These are phyloP conservation scores for Acidomyces sp. DNA, from an alignment of 495 filamentous ascomycete genomes.

Conservation along the genomic window DNA sequence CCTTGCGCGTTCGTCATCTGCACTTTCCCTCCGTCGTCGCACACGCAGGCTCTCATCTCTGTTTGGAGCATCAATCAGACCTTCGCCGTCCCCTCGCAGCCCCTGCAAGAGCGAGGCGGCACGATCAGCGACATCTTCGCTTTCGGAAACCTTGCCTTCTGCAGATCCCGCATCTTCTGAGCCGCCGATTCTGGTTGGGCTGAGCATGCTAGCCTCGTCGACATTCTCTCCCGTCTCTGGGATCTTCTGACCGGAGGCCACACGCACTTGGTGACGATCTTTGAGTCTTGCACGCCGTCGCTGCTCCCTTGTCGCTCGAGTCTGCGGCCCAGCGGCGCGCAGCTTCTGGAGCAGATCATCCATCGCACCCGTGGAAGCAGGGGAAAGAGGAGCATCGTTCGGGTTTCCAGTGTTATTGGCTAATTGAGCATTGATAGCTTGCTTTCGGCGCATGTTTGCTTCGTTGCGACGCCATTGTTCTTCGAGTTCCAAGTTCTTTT, in stretches of 20 bases:
- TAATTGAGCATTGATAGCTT: slow-evolving; percentile 36
- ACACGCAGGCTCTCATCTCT: slow-evolving; percentile 25
- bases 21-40: slow-evolving; percentile 23
- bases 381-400: slow-evolving; percentile 43
- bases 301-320: slow-evolving; percentile 73
- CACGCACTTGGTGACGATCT: slow-evolving; percentile 82
- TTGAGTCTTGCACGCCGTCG: slow-evolving; percentile 76
- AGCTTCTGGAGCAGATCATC: slow-evolving; percentile 93
- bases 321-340: slow-evolving; percentile 80
- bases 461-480: slow-evolving; percentile 75
- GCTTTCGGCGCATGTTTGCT: slow-evolving; percentile 78
- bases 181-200: slow-evolving; percentile 18
- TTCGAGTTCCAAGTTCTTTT: slow-evolving; percentile 80
- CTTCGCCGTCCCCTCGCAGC: slow-evolving; percentile 46
- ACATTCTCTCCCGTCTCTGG: slow-evolving; percentile 47
- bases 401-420: slow-evolving; percentile 26
- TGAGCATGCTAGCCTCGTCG: slow-evolving; percentile 17
- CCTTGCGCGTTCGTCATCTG: slow-evolving; percentile 10
- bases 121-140: slow-evolving; percentile 68
- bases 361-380: slow-evolving; percentile 83
- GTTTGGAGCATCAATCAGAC: slow-evolving; percentile 1
- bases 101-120: slow-evolving; percentile 73
- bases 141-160: slow-evolving; percentile 28
- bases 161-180: slow-evolving; percentile 30
- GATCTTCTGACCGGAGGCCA: slow-evolving; percentile 74